Evolutionary conservation across 2,329 filamentous ascomycete genomes (phyloP).

Genomic region (Talaromyces sp.): DNA sequence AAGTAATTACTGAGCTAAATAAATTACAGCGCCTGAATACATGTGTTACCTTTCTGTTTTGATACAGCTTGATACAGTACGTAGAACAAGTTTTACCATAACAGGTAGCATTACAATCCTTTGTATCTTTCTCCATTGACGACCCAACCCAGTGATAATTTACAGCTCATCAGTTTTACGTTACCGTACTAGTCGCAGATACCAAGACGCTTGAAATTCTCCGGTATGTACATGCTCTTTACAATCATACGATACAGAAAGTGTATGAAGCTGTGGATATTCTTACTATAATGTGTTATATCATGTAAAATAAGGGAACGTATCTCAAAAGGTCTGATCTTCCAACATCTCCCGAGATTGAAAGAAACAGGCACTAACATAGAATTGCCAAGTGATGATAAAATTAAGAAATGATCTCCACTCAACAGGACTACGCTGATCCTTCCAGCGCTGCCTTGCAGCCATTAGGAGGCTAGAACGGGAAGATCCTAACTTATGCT

Average conservation of each 20-base stretch:
- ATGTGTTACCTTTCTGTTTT: not conserved
- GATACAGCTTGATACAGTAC: not conserved
- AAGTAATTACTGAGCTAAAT: not conserved
- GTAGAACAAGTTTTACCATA: not conserved
- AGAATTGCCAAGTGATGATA: not conserved
- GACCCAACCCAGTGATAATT: not conserved
- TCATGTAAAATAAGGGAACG: not conserved
- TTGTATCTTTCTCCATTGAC: not conserved
- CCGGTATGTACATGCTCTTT: not conserved
- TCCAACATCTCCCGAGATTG: not conserved
- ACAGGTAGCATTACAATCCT: not conserved
- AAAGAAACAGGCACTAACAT: not conserved
- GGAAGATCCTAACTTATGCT: not conserved
- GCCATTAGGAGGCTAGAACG: not conserved
- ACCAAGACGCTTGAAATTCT: not conserved
- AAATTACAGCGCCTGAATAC: not conserved
- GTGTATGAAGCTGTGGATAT: not conserved
- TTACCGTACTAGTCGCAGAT: not conserved
- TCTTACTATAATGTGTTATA: not conserved
- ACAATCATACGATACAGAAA: not conserved
- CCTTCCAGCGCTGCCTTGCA: not conserved
- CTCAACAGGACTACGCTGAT: no score
- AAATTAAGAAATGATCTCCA: no score
- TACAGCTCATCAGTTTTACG: not conserved
- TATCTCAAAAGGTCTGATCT: not conserved